A percentile compares a stretch with the other conserved stretches of the same genome.
phyloP scores from a whole-genome alignment of 225 moss, liverwort and hornwort species.

The Thuidium tamariscinum region DNA sequence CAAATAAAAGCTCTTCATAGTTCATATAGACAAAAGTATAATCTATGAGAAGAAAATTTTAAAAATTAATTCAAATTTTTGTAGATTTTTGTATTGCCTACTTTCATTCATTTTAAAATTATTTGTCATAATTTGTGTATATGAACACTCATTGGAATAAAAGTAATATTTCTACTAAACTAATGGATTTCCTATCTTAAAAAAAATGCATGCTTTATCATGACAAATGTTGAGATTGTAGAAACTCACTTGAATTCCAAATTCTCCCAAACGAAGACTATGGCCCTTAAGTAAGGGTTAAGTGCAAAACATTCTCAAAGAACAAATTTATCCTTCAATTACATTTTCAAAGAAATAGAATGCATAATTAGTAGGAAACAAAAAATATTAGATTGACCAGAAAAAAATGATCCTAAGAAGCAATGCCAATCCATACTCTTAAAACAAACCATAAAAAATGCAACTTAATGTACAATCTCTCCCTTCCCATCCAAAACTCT shows the following conservation, averaged over 20 bases:
- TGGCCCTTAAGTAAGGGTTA: rapidly evolving
- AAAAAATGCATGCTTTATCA: no score
- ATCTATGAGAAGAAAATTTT: no score
- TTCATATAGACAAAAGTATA: background rate
- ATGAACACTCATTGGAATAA: rapidly evolving
- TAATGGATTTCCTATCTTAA: no score
- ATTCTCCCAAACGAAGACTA: no score
- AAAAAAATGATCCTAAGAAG: rapidly evolving
- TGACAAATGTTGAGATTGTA: no score
- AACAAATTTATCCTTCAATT: rapidly evolving
- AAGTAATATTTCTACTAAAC: rapidly evolving
- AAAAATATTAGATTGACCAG: background rate
- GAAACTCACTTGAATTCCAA: rapidly evolving
- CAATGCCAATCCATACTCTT: background rate
- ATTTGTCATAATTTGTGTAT: background rate
- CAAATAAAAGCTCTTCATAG: background rate
- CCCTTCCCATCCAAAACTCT: background rate
- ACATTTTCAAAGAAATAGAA: background rate
- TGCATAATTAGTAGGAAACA: rapidly evolving
- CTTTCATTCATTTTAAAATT: rapidly evolving
- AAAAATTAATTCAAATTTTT: no score
- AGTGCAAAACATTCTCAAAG: background rate
- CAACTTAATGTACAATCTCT: background rate
- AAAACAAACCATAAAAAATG: rapidly evolving
- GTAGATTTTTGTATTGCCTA: no score